Conservation (phyloP, 306 rosid genomes). For the Hippophae tibetana region DNA sequence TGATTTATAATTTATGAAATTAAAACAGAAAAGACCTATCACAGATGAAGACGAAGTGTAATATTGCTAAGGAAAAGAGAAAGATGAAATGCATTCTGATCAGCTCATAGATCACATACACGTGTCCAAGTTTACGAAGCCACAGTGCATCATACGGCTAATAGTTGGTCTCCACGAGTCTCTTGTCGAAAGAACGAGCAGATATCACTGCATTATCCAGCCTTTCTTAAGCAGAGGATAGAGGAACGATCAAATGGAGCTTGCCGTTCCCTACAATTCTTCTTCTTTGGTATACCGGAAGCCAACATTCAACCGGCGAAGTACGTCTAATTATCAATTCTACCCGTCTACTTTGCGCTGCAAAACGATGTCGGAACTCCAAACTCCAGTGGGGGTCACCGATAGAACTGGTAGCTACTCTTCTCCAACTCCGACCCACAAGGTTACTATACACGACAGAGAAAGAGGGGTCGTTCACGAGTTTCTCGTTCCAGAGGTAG, state of each 20-base stretch:
- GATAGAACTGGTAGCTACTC: constrained; percentile 21
- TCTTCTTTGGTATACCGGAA: constrained; percentile 22
- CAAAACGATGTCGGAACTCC: constrained; percentile 45
- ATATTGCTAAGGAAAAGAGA: too few relatives aligned
- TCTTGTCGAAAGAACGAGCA: too few relatives aligned
- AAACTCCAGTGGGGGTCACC: constrained; percentile 27
- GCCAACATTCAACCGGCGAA: constrained; percentile 15
- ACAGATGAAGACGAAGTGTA: too few relatives aligned
- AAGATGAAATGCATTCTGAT: too few relatives aligned
- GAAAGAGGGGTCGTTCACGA: constrained; percentile 74
- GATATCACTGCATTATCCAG: constrained; percentile 2
- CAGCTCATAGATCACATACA: too few relatives aligned
- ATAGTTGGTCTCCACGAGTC: too few relatives aligned
- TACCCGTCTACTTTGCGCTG: constrained; percentile 32
- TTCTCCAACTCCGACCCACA: constrained; percentile 49
- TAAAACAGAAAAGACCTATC: too few relatives aligned
- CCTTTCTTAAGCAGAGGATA: neutral
- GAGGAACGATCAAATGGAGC: constrained; percentile 33
- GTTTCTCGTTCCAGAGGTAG: constrained; percentile 85
- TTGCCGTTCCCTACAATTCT: constrained; percentile 41
- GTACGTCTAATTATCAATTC: constrained; percentile 1
- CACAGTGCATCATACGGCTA: too few relatives aligned
- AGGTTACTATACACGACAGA: constrained; percentile 78
- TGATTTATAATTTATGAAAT: too few relatives aligned
- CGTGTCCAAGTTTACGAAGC: too few relatives aligned